These are phyloP conservation scores for Penicillium sp. DNA, from an alignment of 2,329 filamentous ascomycete species.

Conservation along the genomic window DNA sequence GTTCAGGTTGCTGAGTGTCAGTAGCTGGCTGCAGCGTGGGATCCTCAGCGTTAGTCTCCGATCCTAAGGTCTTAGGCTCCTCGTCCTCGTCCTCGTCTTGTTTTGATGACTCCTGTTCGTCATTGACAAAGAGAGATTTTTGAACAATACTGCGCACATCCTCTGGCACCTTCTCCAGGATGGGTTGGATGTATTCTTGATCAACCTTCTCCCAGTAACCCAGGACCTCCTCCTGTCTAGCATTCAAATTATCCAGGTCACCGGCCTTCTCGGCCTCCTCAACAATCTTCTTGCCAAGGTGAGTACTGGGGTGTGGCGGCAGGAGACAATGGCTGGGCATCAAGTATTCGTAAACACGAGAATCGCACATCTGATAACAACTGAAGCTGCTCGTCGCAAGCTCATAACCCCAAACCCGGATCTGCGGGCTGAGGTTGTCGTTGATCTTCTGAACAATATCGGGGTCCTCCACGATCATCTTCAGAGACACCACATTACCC, in stretches of 20 bases:
- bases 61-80: conserved; percentile 6
- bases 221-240: conserved; percentile 72
- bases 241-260: conserved; percentile 66
- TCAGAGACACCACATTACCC: conserved; percentile 91
- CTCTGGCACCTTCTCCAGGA: conserved; percentile 50
- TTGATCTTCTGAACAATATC: conserved; percentile 92
- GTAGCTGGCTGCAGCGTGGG: conserved; percentile 3
- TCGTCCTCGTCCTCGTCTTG: conserved; percentile 13
- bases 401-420: conserved; percentile 91
- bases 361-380: conserved; percentile 93
- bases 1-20: conserved; percentile 6
- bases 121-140: conserved; percentile 39
- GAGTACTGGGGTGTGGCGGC: conserved; percentile 87
- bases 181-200: conserved; percentile 73
- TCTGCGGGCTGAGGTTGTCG: conserved; percentile 76
- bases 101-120: conserved; percentile 21
- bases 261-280: conserved; percentile 72
- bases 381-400: conserved; percentile 88
- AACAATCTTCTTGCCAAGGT: conserved; percentile 77
- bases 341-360: conserved; percentile 94
- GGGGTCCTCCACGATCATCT: conserved; percentile 90
- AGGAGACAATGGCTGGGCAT: conserved; percentile 91
- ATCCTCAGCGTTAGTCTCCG: conserved; percentile 11
- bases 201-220: conserved; percentile 83
- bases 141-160: conserved; percentile 41